A percentile compares a stretch with the other conserved stretches of the same genome.
These are phyloP conservation scores for Calonectria honghensis DNA, from an alignment of 2,329 filamentous ascomycete species.

Conservation along the genomic window DNA sequence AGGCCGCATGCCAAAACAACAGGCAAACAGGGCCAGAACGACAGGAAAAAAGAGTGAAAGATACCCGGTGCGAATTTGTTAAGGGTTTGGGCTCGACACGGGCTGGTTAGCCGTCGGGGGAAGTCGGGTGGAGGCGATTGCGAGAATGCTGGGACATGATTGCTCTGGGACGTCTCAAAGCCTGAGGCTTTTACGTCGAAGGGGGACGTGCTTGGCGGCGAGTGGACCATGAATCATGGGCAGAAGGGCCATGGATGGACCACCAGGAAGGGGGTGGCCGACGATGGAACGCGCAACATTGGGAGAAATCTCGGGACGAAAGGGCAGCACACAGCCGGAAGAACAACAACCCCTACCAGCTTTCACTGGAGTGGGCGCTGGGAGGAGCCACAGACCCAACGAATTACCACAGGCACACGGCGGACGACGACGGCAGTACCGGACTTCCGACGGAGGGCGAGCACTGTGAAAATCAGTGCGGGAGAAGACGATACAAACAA, in stretches of 20 bases:
- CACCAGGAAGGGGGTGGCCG: slow-evolving; percentile 50
- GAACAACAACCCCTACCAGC: slow-evolving; percentile 49
- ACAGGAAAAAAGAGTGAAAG: slow-evolving; percentile 40
- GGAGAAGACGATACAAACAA: neutral
- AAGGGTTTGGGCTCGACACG: slow-evolving; percentile 52
- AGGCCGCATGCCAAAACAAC: slow-evolving; percentile 36
- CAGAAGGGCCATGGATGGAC: slow-evolving; percentile 47
- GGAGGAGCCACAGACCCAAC: slow-evolving; percentile 45
- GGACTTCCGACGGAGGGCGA: slow-evolving; percentile 52
- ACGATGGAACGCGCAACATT: slow-evolving; percentile 55
- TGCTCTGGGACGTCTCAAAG: slow-evolving; percentile 55
- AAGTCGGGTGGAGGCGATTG: slow-evolving; percentile 60
- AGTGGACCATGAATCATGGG: slow-evolving; percentile 61
- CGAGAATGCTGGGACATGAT: slow-evolving; percentile 55
- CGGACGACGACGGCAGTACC: slow-evolving; percentile 55
- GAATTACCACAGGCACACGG: slow-evolving; percentile 43
- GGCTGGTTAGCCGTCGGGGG: slow-evolving; percentile 58
- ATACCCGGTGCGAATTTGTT: slow-evolving; percentile 55
- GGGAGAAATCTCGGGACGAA: slow-evolving; percentile 55
- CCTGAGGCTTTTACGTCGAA: slow-evolving; percentile 60
- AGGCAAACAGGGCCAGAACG: slow-evolving; percentile 36
- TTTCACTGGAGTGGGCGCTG: slow-evolving; percentile 40
- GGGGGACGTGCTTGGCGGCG: slow-evolving; percentile 55
- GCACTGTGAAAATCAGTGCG: slow-evolving; percentile 1
- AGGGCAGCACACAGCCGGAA: slow-evolving; percentile 52